phyloP scores from a whole-genome alignment of 75 land plant genomes.

The Sequoiadendron giganteum region DNA sequence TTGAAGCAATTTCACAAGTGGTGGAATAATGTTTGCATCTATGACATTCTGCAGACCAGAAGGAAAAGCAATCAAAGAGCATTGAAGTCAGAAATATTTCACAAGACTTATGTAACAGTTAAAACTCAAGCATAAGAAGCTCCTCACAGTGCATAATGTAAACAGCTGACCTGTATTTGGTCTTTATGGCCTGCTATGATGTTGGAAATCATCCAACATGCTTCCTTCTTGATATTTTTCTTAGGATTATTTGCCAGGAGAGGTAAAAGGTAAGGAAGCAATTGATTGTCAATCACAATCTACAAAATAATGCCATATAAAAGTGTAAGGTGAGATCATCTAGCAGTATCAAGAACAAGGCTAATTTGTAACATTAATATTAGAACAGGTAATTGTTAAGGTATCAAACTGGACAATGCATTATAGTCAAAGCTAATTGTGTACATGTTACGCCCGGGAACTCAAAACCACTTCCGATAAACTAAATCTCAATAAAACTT shows the following conservation, averaged over 20 bases:
- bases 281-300: conserved; percentile 64
- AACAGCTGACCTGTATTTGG: conserved; percentile 23
- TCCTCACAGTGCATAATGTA: neutral
- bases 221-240: conserved; percentile 24
- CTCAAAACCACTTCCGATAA: neutral
- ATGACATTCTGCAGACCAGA: conserved; percentile 42
- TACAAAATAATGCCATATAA: conserved; percentile 16
- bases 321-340: neutral
- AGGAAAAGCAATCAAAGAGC: neutral
- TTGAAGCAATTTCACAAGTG: conserved; percentile 50
- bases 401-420: too few relatives aligned
- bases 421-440: neutral
- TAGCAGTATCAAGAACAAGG: neutral
- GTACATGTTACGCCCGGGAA: neutral
- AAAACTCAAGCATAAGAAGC: neutral
- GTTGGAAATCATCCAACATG: conserved; percentile 35
- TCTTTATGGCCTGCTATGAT: conserved; percentile 22
- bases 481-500: neutral
- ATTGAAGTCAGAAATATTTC: neutral
- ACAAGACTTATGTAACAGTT: neutral
- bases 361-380: neutral
- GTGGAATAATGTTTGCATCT: conserved; percentile 55
- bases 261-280: conserved; percentile 59
- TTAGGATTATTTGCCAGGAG: conserved; percentile 44
- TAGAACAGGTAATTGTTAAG: neutral